Base-by-base conservation (phyloP, 805 yeast species). In the Candida silvicultrix region DNA sequence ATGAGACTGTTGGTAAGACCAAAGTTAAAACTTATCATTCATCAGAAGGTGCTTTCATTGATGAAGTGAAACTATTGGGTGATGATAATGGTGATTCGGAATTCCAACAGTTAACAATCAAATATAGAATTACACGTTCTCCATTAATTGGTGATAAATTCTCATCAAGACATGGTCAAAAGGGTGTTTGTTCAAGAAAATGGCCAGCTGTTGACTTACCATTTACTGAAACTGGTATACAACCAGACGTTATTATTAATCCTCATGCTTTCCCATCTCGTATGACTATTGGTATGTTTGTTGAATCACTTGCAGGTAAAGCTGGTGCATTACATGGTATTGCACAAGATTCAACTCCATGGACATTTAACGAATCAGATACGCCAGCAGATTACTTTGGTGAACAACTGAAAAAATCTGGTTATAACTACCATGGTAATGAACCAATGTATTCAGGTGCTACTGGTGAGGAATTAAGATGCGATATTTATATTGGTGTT, bases 231-330 rank as follows among this genome's bases (percentile, higher is more conserved):
- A 74, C 87, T 31, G 99, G 99, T 59, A 92, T 94, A 50, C 96
- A 87, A 66, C 99, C 99, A 2, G 99, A 94, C 69, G 85, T 94
- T 56, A 94, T 94, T 62, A 94, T 94, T 62, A 94, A 94, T 66
- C 99, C 99, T 4, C 99, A 92, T 66, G 99, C 98, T 55, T 94
- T 92, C 92, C 99, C 99, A 57, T 92, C 98, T 42, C 94, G 99
- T 75, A 94, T 94, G 99, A 94, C 99, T 12, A 92, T 94, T 68
- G 99, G 99, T 73, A 94, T 94, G 98, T 94, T 94, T 69, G 97
- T 94, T 42, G 99, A 94, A 69, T 85, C 95, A 45, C 69, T 94
- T 47, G 98, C 99, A n/a, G 99, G 99, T 62, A 94, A 94, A 68
- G 94, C 98, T 5, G 99, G 99, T 65, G 96, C 97, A 7, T 71